Evolutionary conservation across 139 green algal species (phyloP).

Genomic region (Parachlorella kessleri): DNA sequence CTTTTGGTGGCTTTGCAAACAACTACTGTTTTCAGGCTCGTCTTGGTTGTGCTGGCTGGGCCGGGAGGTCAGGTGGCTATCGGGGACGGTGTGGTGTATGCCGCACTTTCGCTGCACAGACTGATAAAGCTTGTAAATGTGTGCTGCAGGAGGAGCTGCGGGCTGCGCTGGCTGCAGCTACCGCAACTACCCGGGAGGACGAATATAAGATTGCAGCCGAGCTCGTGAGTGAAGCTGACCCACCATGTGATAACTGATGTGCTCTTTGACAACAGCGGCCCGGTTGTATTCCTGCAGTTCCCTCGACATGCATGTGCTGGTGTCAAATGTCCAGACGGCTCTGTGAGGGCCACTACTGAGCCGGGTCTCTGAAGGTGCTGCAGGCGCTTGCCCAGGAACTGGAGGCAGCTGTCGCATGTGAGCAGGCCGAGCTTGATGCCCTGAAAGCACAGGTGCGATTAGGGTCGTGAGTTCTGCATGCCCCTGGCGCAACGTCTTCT

Average conservation of each 20-base stretch:
- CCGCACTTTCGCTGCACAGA: too few species aligned
- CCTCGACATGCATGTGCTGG: neutral
- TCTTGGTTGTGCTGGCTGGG: neutral
- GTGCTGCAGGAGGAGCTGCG: slow-evolving; percentile 4
- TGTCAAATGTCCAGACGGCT: neutral
- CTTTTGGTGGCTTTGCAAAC: neutral
- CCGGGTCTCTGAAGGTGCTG: slow-evolving; percentile 17
- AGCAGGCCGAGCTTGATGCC: slow-evolving; percentile 25
- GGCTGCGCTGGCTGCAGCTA: slow-evolving; percentile 12
- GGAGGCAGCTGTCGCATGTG: slow-evolving; percentile 20
- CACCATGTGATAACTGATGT: too few species aligned
- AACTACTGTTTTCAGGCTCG: neutral
- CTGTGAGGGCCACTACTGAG: slow-evolving; percentile 12
- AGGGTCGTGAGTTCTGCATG: too few species aligned
- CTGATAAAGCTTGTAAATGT: too few species aligned
- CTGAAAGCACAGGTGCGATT: slow-evolving; percentile 21
- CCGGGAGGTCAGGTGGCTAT: too few species aligned
- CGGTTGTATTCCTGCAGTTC: neutral
- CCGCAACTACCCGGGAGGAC: neutral
- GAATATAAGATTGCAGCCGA: neutral
- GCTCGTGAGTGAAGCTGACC: neutral
- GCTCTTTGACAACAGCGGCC: too few species aligned
- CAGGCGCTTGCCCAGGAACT: slow-evolving; percentile 25
- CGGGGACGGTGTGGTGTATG: too few species aligned
- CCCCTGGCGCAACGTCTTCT: too few species aligned